Evolutionary conservation across 2,329 filamentous ascomycete genomes (phyloP).

Genomic region (Penicillium sumatraense): DNA sequence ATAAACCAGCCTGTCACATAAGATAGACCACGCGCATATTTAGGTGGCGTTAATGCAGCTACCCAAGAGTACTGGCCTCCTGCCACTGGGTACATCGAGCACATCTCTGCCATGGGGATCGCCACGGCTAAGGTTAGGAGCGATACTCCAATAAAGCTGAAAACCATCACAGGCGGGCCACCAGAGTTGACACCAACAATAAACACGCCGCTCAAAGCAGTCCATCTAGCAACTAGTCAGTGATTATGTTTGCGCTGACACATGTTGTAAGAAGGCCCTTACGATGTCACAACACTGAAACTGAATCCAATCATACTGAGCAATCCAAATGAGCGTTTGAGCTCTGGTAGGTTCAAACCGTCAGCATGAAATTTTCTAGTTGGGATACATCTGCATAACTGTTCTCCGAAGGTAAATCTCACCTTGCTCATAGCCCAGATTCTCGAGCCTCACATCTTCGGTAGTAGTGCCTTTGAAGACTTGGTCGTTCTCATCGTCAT

Average conservation of each 20-base stretch:
- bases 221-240: conserved; percentile 50
- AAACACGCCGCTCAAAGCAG: conserved; percentile 60
- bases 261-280: conserved; percentile 11
- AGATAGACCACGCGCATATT: conserved; percentile 48
- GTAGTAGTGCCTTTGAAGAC: conserved; percentile 28
- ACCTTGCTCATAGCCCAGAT: conserved; percentile 48
- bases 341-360: conserved; percentile 50
- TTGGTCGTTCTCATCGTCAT: conserved; percentile 30
- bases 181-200: conserved; percentile 61
- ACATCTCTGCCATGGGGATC: conserved; percentile 65
- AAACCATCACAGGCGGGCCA: conserved; percentile 64
- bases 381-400: not conserved
- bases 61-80: conserved; percentile 65
- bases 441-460: conserved; percentile 43
- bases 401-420: not conserved
- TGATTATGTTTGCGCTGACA: not conserved
- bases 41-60: conserved; percentile 58
- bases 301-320: conserved; percentile 64
- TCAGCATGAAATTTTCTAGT: not conserved
- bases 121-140: conserved; percentile 58
- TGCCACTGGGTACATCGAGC: conserved; percentile 60
- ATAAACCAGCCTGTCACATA: conserved; percentile 57
- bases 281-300: conserved; percentile 63
- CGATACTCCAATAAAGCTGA: conserved; percentile 60
- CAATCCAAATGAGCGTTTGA: conserved; percentile 61